Base-by-base conservation (phyloP, 352 stramenopile species). In the Pilasporangium apinafurcum region DNA sequence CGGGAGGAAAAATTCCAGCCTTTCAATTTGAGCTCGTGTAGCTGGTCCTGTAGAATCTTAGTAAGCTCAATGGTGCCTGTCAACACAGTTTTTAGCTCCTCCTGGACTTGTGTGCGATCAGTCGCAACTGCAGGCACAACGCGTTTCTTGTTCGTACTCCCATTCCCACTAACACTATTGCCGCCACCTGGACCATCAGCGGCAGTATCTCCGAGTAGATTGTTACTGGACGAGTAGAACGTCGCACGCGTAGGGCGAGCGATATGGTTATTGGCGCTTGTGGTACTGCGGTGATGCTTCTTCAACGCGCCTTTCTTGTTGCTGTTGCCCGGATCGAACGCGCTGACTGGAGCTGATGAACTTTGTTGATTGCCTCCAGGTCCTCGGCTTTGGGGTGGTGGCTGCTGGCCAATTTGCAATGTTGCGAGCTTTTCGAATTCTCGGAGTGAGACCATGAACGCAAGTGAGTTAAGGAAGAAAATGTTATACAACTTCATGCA, bases 11-110 rank as follows among this genome's bases (percentile, higher is more conserved):
- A 79, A 53, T 86, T 86, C 76, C 76, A 88, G 24, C 70, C 70
- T 35, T 86, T 86, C 48, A 88, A 63, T 65, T 83, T 86, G 53
- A 88, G 70, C 56, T 88, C 76, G 45, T 86, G 67, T 12, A 88
- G 62, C 45, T 88, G 76, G 32, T 86, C 70, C 44, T 88, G 76
- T 4, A 88, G 61, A 28, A 78, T 63, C 41, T 82, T 88, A 2
- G 76, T 76, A 18, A 88, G 55, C 37, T 82, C 70, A 16, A 88
- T 84, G 9, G 76, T 86, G 28, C 62, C 65, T 26, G 65, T 66
- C 20, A 88, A 51, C 21, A 88, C 65, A 27, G 56, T 62, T 30
- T 80, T 77, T 30, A 88, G 68, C 41, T 88, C 76, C 28, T 88
- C 72, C 45, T 88, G 76, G 8, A 88, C 69, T 32, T 82, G 68